Evolutionary conservation across 2,329 filamentous ascomycete species (phyloP).

Genomic region (Neocatenulostroma microsporum): DNA sequence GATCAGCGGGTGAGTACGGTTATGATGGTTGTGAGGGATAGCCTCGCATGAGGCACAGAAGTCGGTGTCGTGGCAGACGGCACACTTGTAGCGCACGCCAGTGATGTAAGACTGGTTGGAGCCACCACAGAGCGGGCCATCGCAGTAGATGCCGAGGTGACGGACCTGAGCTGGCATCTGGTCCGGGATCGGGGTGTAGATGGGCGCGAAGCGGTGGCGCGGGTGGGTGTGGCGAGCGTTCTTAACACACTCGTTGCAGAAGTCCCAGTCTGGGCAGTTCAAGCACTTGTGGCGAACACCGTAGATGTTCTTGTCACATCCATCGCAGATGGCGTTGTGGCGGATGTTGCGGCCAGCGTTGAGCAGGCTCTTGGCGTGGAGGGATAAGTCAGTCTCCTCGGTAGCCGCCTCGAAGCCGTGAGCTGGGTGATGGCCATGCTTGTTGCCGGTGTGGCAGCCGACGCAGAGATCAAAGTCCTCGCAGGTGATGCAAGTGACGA

Average conservation of each 20-base stretch:
- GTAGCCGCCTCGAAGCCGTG: conserved; percentile 69
- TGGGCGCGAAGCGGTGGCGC: conserved; percentile 76
- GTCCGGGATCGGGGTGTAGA: conserved; percentile 64
- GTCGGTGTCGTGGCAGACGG: conserved; percentile 88
- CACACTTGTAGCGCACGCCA: conserved; percentile 92
- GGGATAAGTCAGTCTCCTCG: conserved; percentile 53
- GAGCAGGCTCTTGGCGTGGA: conserved; percentile 59
- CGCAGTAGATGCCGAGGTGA: conserved; percentile 86
- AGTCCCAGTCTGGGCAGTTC: conserved; percentile 96
- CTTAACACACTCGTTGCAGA: conserved; percentile 68
- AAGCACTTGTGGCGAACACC: conserved; percentile 95
- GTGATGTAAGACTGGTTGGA: conserved; percentile 56
- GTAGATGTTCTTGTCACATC: conserved; percentile 78
- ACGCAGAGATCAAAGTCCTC: conserved; percentile 91
- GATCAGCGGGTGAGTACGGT: conserved; percentile 92
- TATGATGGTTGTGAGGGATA: conserved; percentile 73
- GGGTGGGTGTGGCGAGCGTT: conserved; percentile 64
- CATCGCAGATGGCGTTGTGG: conserved; percentile 89
- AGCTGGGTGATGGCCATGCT: conserved; percentile 84
- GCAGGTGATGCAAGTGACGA: conserved; percentile 77
- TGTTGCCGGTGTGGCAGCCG: conserved; percentile 63
- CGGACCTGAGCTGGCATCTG: conserved; percentile 40
- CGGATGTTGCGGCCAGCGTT: conserved; percentile 68
- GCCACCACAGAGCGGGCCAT: conserved; percentile 75
- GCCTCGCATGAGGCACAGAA: conserved; percentile 95